Evolutionary conservation across 768 basidiomycete genomes (phyloP), one percentile per base, ranked within the genome.

Genomic region (Russula ochroleuca): DNA sequence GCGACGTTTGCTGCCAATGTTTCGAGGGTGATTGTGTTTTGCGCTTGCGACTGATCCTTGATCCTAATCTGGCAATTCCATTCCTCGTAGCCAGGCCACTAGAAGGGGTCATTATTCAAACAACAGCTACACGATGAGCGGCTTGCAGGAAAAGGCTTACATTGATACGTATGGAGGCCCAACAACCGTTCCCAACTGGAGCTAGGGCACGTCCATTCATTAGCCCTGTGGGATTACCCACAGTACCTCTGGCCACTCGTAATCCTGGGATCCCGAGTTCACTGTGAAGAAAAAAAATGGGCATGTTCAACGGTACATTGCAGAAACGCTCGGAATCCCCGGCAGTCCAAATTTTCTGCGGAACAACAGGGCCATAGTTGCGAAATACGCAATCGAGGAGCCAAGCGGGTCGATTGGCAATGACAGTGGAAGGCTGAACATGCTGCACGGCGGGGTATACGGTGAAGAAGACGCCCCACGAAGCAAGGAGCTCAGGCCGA

Each of bases 41-140:
- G 64, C 1, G 9, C 17, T 11, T 17, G 13, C 1, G 61, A 58
- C 25, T 63, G 62, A n/a, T 65, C 61, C 19, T 43, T 37, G 31
- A 61, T 63, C 23, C 48, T 63, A 8, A 65, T 57, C 17, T 65
- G 64, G 1, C 35, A 49, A 7, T 3, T 13, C 61, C 55, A 64
- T n/a, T 52, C 41, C 10, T 6, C 19, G 28, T 65, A 65, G 2
- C 64, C 64, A 3, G 61, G 61, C 64, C 64, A 65, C 64, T 65
- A 23, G n/a, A 43, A 28, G 43, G 1, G 37, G 2, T 35, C 21
- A 19, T 2, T n/a, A 9, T 38, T 19, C 9, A 17, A 28, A 45
- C n/a, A 38, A 19, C 19, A 19, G 10, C 9, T 10, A 54, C 8
- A 13, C 3, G 35, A 40, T 5, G 15, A n/a, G 25, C 28, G 17